Evolutionary conservation across 176 grass and related monocot genomes (phyloP), one percentile per base, ranked within the genome.

Genomic region (Oryza longistaminata): DNA sequence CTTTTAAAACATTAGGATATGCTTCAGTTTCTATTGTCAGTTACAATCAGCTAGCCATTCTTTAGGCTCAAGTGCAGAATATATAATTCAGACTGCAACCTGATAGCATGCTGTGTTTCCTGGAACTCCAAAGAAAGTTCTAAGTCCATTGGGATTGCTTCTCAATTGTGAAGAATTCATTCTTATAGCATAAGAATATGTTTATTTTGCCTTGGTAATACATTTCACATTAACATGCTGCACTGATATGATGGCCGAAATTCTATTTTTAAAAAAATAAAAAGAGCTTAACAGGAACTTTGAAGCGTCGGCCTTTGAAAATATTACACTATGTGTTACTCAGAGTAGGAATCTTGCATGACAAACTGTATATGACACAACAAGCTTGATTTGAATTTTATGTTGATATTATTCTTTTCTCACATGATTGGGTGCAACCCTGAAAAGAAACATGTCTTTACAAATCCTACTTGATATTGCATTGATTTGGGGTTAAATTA

Each of bases 361-460:
- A 22, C 22, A 60, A 31, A 31, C 29, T 31, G 29, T 31, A 31
- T 31, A 31, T 31, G 29, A 31, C 6, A 26, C 66, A 29, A 82
- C 21, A 45, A 71, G 3, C 50, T 29, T 35, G 68, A 58, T 88
- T 84, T 79, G 10, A 3, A 68, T 13, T 58, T 73, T 72, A n/a
- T 53, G 55, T 46, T 49, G 37, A 85, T 19, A 75, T 85, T 75
- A 34, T 85, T 80, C 21, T 76, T 39, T 76, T 39, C 70, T 24
- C 71, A 50, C 70, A 70, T 85, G 70, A 81, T 81, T 81, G 35
- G 44, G 34, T 42, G 9, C 12, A 70, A 45, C 69, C 39, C 52
- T 5, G 39, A 9, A 88, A 87, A 71, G 72, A 37, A 19, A 55
- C 33, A 40, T 15, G 11, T 24, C 39, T 72, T 71, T 83, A 66